phyloP scores from a whole-genome alignment of 176 grass and related monocot species.

The Triticum turgidum region DNA sequence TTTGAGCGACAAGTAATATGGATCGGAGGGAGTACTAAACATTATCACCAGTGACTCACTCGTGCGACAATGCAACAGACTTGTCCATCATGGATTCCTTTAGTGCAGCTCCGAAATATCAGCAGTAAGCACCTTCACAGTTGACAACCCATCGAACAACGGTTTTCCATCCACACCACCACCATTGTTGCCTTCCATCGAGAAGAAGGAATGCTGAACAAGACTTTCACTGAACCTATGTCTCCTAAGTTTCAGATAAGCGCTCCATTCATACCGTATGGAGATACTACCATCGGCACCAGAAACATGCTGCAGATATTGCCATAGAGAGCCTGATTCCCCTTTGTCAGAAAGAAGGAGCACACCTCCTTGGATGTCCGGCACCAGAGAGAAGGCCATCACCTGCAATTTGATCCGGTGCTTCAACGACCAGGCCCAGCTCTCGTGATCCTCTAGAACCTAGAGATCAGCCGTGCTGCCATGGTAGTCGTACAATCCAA shows the following conservation, averaged over 20 bases:
- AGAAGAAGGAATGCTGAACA: neutral
- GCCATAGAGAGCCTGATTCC: neutral
- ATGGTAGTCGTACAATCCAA: neutral
- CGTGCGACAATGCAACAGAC: neutral
- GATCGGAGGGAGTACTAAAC: neutral
- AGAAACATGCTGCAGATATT: neutral
- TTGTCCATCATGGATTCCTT: neutral
- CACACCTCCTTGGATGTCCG: neutral
- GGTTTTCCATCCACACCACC: neutral
- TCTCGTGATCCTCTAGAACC: neutral
- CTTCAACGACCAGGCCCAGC: neutral
- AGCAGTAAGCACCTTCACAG: neutral
- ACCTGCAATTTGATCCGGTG: neutral
- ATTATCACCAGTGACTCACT: neutral
- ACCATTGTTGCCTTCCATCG: neutral
- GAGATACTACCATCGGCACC: neutral
- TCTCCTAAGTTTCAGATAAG: neutral
- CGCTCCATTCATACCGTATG: neutral
- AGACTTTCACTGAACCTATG: neutral
- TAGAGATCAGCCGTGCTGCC: neutral
- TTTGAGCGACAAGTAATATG: no score
- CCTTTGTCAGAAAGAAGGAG: neutral
- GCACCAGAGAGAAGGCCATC: neutral
- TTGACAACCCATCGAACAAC: neutral
- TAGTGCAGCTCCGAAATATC: neutral